Conservation (phyloP, 2,329 filamentous ascomycete species). For the Volutella citrinella region DNA sequence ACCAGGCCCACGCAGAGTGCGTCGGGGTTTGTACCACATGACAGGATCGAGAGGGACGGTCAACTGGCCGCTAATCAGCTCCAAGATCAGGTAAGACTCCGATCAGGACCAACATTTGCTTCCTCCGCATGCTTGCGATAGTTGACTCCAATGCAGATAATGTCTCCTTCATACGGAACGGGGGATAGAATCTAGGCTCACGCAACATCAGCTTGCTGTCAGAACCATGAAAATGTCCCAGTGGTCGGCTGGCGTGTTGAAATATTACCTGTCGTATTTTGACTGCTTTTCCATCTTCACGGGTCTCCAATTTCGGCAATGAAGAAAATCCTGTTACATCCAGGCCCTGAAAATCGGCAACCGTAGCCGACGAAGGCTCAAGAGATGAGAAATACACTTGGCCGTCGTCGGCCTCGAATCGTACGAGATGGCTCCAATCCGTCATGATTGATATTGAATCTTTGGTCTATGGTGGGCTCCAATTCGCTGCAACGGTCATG, state of each 20-base stretch:
- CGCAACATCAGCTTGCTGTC: too few species aligned
- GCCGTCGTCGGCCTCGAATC: not conserved
- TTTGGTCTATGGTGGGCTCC: too few species aligned
- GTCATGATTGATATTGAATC: not conserved
- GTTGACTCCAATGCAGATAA: conserved; percentile 25
- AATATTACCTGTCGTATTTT: too few species aligned
- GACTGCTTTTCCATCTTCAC: too few species aligned
- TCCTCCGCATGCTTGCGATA: conserved; percentile 24
- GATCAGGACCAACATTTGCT: conserved; percentile 10
- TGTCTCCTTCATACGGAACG: not conserved
- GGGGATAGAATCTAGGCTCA: not conserved
- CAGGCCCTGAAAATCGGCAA: too few species aligned
- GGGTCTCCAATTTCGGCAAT: too few species aligned
- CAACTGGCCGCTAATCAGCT: conserved; percentile 4
- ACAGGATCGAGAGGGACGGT: conserved; percentile 5
- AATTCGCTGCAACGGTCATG: too few species aligned
- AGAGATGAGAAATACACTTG: not conserved
- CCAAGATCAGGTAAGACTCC: not conserved
- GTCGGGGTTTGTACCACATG: conserved; percentile 1
- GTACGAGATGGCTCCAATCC: not conserved
- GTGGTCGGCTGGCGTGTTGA: not conserved
- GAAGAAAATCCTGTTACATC: too few species aligned
- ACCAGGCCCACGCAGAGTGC: not conserved
- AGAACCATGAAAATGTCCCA: not conserved
- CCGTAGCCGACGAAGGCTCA: too few species aligned